phyloP scores from a whole-genome alignment of 2,329 filamentous ascomycete genomes.

The Epichloe scottii region DNA sequence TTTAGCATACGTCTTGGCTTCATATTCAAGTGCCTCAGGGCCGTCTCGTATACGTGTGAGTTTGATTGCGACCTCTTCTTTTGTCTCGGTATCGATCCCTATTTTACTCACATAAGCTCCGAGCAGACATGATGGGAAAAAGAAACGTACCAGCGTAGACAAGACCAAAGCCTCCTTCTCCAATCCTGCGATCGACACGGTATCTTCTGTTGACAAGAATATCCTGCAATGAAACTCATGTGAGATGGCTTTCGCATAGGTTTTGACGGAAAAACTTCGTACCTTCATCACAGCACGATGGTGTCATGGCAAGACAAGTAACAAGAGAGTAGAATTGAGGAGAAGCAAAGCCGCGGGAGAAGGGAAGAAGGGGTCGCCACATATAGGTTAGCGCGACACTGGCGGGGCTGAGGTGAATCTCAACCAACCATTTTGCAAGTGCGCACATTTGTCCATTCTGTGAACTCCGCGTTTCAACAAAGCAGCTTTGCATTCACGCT shows the following conservation, averaged over 20 bases:
- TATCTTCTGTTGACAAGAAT: not conserved
- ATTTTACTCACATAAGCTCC: conserved; percentile 22
- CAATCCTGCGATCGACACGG: not conserved
- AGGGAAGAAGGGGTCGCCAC: no score
- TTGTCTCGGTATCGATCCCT: conserved; percentile 98
- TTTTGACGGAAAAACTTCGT: not conserved
- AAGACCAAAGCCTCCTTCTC: conserved; percentile 3
- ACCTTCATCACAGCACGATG: conserved; percentile 1
- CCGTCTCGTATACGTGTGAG: conserved; percentile 98
- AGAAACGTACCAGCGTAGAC: not conserved
- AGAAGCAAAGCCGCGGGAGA: not conserved
- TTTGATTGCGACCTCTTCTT: conserved; percentile 99
- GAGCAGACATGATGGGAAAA: no score
- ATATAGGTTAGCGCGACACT: no score
- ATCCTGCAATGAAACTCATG: not conserved
- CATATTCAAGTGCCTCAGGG: conserved; percentile 96
- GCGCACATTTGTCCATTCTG: not conserved
- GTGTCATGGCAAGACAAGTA: not conserved
- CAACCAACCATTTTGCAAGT: no score
- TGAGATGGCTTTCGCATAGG: not conserved
- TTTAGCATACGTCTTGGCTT: conserved; percentile 80
- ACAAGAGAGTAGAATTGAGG: not conserved
- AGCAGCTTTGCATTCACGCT: not conserved
- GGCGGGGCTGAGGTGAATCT: no score
- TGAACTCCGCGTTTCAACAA: not conserved